phyloP scores from a whole-genome alignment of 352 stramenopile species.

The Phytopythium vexans region DNA sequence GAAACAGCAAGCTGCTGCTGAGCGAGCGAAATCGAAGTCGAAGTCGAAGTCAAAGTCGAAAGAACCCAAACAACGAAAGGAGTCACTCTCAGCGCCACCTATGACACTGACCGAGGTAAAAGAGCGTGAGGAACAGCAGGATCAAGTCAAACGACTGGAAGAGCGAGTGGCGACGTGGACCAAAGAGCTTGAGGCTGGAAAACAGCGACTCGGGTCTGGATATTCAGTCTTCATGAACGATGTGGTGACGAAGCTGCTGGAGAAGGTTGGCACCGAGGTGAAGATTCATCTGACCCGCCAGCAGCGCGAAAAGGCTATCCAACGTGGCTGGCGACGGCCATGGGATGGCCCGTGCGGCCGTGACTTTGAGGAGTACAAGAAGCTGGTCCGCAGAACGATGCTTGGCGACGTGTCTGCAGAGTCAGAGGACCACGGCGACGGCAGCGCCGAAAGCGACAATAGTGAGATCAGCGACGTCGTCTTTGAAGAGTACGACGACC shows the following conservation, averaged over 20 bases:
- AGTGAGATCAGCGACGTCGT: slow-evolving; percentile 76
- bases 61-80: background rate
- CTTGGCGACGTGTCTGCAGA: slow-evolving; percentile 24
- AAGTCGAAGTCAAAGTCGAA: background rate
- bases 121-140: slow-evolving; percentile 26
- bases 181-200: slow-evolving; percentile 40
- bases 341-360: slow-evolving; percentile 61
- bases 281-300: slow-evolving; percentile 50
- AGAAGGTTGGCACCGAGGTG: slow-evolving; percentile 46
- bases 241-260: slow-evolving; percentile 50
- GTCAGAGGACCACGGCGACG: slow-evolving; percentile 15
- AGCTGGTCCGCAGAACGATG: slow-evolving; percentile 36
- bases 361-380: slow-evolving; percentile 64
- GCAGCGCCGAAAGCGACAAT: slow-evolving; percentile 35
- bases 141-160: slow-evolving; percentile 28
- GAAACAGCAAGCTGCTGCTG: slow-evolving; percentile 8
- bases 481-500: slow-evolving; percentile 62
- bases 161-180: slow-evolving; percentile 37
- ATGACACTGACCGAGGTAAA: slow-evolving; percentile 34
- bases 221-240: slow-evolving; percentile 59
- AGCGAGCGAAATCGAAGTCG: slow-evolving; percentile 13
- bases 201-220: slow-evolving; percentile 40
- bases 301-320: slow-evolving; percentile 60
- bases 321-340: slow-evolving; percentile 49
- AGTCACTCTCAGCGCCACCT: background rate